These are phyloP conservation scores for Platanthera zijinensis DNA, from an alignment of 106 monocot genomes.

Conservation along the genomic window DNA sequence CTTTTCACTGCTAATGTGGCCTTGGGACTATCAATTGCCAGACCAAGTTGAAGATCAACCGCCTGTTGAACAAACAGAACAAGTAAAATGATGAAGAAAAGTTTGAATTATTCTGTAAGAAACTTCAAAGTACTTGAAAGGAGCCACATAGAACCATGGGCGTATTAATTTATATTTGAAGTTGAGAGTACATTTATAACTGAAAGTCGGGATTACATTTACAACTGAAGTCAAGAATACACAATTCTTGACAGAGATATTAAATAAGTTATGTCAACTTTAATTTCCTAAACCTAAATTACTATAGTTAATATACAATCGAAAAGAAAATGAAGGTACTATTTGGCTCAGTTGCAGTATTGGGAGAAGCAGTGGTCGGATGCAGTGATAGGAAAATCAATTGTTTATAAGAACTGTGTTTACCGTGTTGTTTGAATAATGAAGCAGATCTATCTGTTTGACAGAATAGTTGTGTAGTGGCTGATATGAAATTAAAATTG, in stretches of 20 bases:
- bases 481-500: too few relatives aligned
- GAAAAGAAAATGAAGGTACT: not conserved
- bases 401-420: too few relatives aligned
- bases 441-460: too few relatives aligned
- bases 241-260: too few relatives aligned
- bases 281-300: not conserved
- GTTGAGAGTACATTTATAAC: too few relatives aligned
- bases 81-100: not conserved
- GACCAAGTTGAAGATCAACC: slow-evolving; percentile 72
- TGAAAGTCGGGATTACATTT: too few relatives aligned
- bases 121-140: not conserved
- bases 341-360: too few relatives aligned
- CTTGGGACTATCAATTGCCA: slow-evolving; percentile 83
- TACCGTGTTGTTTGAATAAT: too few relatives aligned
- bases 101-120: not conserved
- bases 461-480: too few relatives aligned
- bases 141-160: not conserved
- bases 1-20: slow-evolving; percentile 86
- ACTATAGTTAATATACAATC: not conserved
- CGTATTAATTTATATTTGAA: not conserved
- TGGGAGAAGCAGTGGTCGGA: too few relatives aligned
- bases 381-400: too few relatives aligned
- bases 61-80: slow-evolving; percentile 19
- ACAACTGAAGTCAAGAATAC: too few relatives aligned
- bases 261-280: not conserved